phyloP scores from a whole-genome alignment of 225 moss, liverwort and hornwort species.

The Takakia lepidozioides region DNA sequence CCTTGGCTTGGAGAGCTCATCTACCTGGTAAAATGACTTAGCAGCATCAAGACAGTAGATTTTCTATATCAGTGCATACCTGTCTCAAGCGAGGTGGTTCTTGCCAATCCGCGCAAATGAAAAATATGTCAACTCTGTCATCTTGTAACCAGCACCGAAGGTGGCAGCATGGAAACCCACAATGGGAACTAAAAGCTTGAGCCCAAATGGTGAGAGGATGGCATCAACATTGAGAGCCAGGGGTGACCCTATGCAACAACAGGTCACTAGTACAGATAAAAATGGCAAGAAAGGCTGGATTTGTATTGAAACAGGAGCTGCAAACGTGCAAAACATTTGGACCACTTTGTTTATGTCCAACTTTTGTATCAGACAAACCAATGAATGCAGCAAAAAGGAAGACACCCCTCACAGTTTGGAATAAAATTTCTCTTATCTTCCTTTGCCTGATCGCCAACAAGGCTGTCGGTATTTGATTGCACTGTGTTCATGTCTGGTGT shows the following conservation, averaged over 20 bases:
- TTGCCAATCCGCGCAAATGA: constrained; percentile 64
- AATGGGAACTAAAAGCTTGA: constrained; percentile 61
- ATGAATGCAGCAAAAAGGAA: too few relatives aligned
- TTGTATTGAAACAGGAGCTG: constrained; percentile 33
- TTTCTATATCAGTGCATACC: constrained; percentile 24
- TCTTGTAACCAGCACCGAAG: constrained; percentile 63
- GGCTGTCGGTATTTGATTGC: too few relatives aligned
- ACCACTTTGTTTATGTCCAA: too few relatives aligned
- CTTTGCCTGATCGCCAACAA: too few relatives aligned
- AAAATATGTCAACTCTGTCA: constrained; percentile 33
- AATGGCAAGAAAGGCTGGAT: constrained; percentile 64
- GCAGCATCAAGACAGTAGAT: too few relatives aligned
- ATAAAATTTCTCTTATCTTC: too few relatives aligned
- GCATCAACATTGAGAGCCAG: constrained; percentile 65
- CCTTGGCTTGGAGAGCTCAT: neutral
- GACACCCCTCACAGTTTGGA: too few relatives aligned
- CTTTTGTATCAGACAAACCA: too few relatives aligned
- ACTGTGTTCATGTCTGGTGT: too few relatives aligned
- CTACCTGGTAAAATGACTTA: neutral
- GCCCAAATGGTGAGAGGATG: constrained; percentile 69
- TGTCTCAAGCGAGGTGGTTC: constrained; percentile 83
- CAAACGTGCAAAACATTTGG: constrained; percentile 38
- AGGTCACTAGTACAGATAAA: constrained; percentile 69
- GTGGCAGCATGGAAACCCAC: constrained; percentile 60
- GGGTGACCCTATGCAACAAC: constrained; percentile 78